phyloP scores from a whole-genome alignment of 2,329 filamentous ascomycete species.

The Penicillium expansum region DNA sequence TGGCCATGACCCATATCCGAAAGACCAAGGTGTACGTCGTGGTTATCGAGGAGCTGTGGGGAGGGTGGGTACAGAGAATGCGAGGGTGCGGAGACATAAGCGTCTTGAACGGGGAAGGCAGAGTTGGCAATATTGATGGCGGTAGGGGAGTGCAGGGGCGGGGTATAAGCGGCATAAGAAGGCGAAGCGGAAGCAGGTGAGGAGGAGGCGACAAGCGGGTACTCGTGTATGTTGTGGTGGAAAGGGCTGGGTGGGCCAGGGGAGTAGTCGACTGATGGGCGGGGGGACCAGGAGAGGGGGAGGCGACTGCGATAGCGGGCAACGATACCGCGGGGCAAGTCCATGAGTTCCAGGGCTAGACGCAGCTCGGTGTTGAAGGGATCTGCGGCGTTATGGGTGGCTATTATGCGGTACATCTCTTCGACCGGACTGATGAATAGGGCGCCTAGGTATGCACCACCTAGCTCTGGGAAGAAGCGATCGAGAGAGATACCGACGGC shows the following conservation, averaged over 20 bases:
- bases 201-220: constrained; percentile 34
- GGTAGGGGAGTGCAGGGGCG: constrained; percentile 42
- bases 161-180: constrained; percentile 41
- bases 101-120: constrained; percentile 35
- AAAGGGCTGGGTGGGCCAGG: constrained; percentile 38
- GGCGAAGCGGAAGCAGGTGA: constrained; percentile 40
- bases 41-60: constrained; percentile 36
- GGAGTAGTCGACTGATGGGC: constrained; percentile 38
- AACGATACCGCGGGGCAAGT: constrained; percentile 68
- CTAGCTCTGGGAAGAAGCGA: constrained; percentile 86
- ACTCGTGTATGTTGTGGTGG: constrained; percentile 31
- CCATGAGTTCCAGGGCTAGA: constrained; percentile 66
- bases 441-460: constrained; percentile 80
- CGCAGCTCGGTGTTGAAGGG: constrained; percentile 57
- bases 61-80: constrained; percentile 38
- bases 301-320: constrained; percentile 67
- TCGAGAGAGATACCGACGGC: constrained; percentile 83
- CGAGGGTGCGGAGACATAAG: constrained; percentile 35
- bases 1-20: constrained; percentile 28
- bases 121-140: constrained; percentile 38
- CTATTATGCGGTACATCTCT: constrained; percentile 75
- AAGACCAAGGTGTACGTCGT: constrained; percentile 30
- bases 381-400: constrained; percentile 63
- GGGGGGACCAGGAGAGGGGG: constrained; percentile 63
- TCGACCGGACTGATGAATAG: constrained; percentile 78